These are phyloP conservation scores for Prunus padus DNA, from an alignment of 306 rosid species.

Conservation along the genomic window DNA sequence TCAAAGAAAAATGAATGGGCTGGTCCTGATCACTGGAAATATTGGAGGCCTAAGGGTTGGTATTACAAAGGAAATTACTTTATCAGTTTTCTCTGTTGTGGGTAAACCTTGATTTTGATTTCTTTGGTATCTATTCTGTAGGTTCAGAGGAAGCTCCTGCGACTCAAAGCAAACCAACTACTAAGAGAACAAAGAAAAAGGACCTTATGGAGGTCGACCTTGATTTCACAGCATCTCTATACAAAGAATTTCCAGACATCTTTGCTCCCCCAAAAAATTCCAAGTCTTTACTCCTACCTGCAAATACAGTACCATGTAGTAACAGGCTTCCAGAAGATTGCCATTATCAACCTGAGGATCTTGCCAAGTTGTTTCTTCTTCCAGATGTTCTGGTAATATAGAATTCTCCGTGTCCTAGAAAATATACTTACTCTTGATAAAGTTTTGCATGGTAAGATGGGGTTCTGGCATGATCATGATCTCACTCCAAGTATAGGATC, in stretches of 20 bases:
- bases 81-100: background rate
- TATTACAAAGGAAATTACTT: background rate
- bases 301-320: constrained; percentile 11
- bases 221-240: constrained; percentile 9
- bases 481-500: background rate
- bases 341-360: constrained; percentile 29
- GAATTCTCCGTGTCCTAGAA: background rate
- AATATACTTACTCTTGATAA: background rate
- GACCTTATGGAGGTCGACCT: constrained; percentile 8
- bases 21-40: constrained; percentile 37
- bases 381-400: constrained; percentile 30
- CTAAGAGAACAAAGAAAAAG: constrained; percentile 4
- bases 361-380: constrained; percentile 34
- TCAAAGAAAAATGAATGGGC: constrained; percentile 30
- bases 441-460: background rate
- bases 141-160: constrained; percentile 18
- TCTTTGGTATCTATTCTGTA: background rate
- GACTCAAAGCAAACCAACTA: background rate
- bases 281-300: constrained; percentile 18
- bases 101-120: constrained; percentile 1
- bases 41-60: constrained; percentile 14
- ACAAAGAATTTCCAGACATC: constrained; percentile 15
- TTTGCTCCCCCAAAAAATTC: constrained; percentile 15
- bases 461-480: background rate
- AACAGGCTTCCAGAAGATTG: constrained; percentile 28